Evolutionary conservation across 495 filamentous ascomycete species (phyloP), one percentile per base, ranked within the genome.

Genomic region (Hypoxylon fragiforme): DNA sequence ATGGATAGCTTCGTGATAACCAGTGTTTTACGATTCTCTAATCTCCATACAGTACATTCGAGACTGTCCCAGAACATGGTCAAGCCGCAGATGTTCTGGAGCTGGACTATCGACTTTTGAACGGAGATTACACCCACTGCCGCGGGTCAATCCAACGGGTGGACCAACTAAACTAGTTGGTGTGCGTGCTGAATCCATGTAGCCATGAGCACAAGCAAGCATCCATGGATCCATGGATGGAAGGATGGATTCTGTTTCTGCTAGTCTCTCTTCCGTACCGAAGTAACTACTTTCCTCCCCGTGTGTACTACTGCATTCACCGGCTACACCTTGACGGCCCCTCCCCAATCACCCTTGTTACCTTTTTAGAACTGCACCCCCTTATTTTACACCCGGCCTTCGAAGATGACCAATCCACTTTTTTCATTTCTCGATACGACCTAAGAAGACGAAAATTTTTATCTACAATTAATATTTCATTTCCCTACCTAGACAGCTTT

Each of bases 41-140:
- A 36, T 50, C 46, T 51, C 57, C 57, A 44, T 61, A 61, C 57
- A 61, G 57, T 61, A 55, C 15, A 43, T 26, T 20, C 13, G 31
- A 34, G 30, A 61, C 57, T 61, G 57, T 61, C 45, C 51, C 19
- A 51, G 30, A 21, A 11, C 41, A 50, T 31, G 48, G 50, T 61
- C 57, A 61, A 61, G 57, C 57, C 57, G 57, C 57, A 72, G 70
- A 71, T 50, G 69, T 50, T 70, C 60, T 58, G 51, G 55, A 63
- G 49, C 54, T n/a, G n/a, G n/a, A n/a, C n/a, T 63, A 54, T 54
- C 36, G 50, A 55, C 44, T 52, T 37, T n/a, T n/a, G n/a, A 31
- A 41, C 59, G 57, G 60, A 66, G 55, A 66, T 65, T 71, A 68
- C 63, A 50, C 40, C 63, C 67, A 67, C 63, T 50, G 52, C 63